Evolutionary conservation across 108 stramenopile species (phyloP), one percentile per base, ranked within the genome.

Genomic region (Skeletonema grethae): DNA sequence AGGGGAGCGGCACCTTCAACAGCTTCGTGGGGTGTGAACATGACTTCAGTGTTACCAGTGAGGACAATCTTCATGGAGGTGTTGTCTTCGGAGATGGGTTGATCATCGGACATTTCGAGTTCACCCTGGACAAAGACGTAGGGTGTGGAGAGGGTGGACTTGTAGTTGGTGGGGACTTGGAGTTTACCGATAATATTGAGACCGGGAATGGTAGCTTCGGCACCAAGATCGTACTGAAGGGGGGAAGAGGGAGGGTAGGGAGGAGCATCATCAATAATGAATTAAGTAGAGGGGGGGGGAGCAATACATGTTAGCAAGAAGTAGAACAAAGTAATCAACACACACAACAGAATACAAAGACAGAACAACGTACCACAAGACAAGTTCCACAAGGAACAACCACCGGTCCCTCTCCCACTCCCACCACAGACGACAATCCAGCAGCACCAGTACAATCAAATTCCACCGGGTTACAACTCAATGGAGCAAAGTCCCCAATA

Each of bases 71-170:
- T 75, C 53, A 88, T 83, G 30, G 70, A 78, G 24, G 74, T 76
- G 57, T 75, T 82, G 22, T 65, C 65, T 10, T 73, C 69, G 22
- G 82, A 71, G 45, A 84, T 84, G 24, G 68, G 43, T 12, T 78
- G 77, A 25, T 63, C 58, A 18, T 82, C 84, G 24, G 63, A 64
- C 69, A 90, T 86, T 35, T 86, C 75, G 16, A 88, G 65, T 50
- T 86, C 85, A 18, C 89, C 89, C 63, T 90, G 89, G n/a, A 90
- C 87, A 12, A 87, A 75, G 16, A 90, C 75, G 38, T 50, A 84
- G 36, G 87, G 81, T 11, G 89, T 90, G 10, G 10, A 12, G n/a
- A 90, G 59, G 0, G 83, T 86, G 0, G 84, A 56, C 39, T 57
- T 61, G 45, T 72, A 62, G 29, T 79, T 79, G 2, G 75, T 57